A percentile compares a stretch with the other conserved stretches of the same genome.
Conservation (phyloP, 306 rosid genomes). For the Sechiopsis laciniata region DNA sequence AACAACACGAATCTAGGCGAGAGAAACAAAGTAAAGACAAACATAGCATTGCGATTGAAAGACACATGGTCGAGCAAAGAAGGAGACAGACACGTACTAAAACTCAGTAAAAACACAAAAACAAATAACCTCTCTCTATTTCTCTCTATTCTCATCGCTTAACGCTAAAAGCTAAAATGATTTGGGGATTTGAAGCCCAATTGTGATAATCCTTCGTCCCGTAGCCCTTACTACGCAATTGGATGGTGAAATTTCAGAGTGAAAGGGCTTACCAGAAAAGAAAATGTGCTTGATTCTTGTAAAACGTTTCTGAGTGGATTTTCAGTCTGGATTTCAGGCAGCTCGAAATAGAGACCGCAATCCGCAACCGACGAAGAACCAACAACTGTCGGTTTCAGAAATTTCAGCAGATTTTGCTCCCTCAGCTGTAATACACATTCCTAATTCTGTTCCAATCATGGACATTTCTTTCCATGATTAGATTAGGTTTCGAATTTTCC, state of each 20-base stretch:
- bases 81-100: conserved; percentile 25
- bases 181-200: conserved; percentile 12
- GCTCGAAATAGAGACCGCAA: conserved; percentile 19
- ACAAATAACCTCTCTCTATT: not conserved
- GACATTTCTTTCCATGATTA: conserved; percentile 9
- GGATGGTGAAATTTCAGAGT: conserved; percentile 2
- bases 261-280: conserved; percentile 3
- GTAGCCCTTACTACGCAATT: not conserved
- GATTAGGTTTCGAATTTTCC: not conserved
- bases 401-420: conserved; percentile 17
- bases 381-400: conserved; percentile 5
- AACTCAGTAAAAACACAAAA: not conserved
- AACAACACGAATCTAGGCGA: conserved; percentile 10
- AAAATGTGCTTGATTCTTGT: not conserved
- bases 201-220: conserved; percentile 8
- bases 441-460: not conserved
- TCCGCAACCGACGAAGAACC: conserved; percentile 2
- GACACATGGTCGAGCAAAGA: conserved; percentile 24
- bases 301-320: not conserved
- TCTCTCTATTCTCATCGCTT: not conserved
- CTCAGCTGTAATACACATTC: not conserved
- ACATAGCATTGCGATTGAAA: conserved; percentile 25
- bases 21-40: conserved; percentile 11
- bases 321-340: not conserved
- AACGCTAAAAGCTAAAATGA: not conserved